Conservation (phyloP, 345 rosid species). For the Syzygium aqueum region DNA sequence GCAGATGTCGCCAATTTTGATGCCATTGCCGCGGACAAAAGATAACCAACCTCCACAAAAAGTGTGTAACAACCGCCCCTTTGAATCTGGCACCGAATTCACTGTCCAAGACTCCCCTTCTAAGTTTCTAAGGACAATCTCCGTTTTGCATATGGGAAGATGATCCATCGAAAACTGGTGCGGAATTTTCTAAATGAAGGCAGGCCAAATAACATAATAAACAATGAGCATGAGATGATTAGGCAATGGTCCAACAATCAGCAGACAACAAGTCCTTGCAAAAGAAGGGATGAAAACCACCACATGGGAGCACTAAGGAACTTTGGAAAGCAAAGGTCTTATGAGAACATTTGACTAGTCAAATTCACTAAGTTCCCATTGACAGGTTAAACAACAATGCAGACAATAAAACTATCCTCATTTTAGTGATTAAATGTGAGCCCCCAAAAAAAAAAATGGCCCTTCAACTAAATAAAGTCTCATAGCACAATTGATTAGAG, state of each 20-base stretch:
- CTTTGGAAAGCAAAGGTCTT: not conserved
- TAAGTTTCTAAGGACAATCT: constrained; percentile 35
- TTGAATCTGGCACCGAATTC: constrained; percentile 56
- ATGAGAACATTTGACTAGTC: not conserved
- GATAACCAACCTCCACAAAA: constrained; percentile 70
- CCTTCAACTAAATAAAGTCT: not conserved
- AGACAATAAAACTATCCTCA: not conserved
- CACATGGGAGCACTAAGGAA: not conserved
- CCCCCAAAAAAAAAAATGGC: not conserved
- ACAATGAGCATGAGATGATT: not conserved
- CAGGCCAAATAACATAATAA: not conserved
- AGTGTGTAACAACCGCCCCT: constrained; percentile 39
- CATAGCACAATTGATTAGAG: not conserved
- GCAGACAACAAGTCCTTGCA: not conserved
- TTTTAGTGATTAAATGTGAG: not conserved
- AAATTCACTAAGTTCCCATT: not conserved
- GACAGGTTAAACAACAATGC: not conserved
- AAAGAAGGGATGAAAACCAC: not conserved
- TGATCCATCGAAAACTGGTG: constrained; percentile 42
- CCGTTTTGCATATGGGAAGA: constrained; percentile 48
- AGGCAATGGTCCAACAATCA: not conserved
- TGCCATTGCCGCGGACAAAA: constrained; percentile 46
- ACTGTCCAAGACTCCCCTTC: constrained; percentile 49
- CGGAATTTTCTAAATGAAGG: constrained; percentile 44
- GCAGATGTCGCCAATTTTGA: constrained; percentile 45